Evolutionary conservation across 2,329 filamentous ascomycete species (phyloP).

Genomic region (Alternaria sp.): DNA sequence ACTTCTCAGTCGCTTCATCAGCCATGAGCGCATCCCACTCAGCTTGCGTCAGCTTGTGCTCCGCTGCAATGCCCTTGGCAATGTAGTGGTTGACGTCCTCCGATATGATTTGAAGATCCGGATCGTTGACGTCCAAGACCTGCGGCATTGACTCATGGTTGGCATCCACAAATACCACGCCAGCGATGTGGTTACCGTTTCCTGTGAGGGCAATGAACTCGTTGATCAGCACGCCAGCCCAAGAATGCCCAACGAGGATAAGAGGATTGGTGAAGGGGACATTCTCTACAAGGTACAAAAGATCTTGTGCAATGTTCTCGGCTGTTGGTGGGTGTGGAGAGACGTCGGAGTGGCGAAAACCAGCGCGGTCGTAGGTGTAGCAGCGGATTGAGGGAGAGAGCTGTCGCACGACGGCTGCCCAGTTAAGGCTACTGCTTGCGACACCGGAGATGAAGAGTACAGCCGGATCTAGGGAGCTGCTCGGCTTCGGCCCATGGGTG

Average conservation of each 20-base stretch:
- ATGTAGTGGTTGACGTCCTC: slow-evolving; percentile 22
- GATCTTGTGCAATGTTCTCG: slow-evolving; percentile 27
- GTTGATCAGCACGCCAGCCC: slow-evolving; percentile 29
- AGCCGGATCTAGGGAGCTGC: slow-evolving; percentile 17
- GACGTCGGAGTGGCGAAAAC: slow-evolving; percentile 25
- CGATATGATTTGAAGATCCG: slow-evolving; percentile 14
- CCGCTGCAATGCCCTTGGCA: slow-evolving; percentile 19
- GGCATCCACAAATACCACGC: slow-evolving; percentile 31
- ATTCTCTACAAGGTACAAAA: slow-evolving; percentile 25
- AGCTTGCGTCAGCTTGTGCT: slow-evolving; percentile 29
- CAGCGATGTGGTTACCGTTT: slow-evolving; percentile 26
- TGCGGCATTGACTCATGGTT: slow-evolving; percentile 26
- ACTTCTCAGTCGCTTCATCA: slow-evolving; percentile 26
- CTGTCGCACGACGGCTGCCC: slow-evolving; percentile 25
- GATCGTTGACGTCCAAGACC: slow-evolving; percentile 26
- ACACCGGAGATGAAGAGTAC: slow-evolving; percentile 24
- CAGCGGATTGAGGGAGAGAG: slow-evolving; percentile 23
- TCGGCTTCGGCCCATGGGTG: neutral
- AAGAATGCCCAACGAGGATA: slow-evolving; percentile 33
- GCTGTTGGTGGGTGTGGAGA: slow-evolving; percentile 27
- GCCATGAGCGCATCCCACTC: slow-evolving; percentile 30
- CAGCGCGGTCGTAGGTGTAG: slow-evolving; percentile 34
- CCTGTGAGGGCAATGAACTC: slow-evolving; percentile 27
- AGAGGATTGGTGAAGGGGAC: slow-evolving; percentile 28
- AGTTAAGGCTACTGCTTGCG: slow-evolving; percentile 21